Evolutionary conservation across 352 stramenopile species (phyloP), one percentile per base, ranked within the genome.

Genomic region (Phytophthora kernoviae): DNA sequence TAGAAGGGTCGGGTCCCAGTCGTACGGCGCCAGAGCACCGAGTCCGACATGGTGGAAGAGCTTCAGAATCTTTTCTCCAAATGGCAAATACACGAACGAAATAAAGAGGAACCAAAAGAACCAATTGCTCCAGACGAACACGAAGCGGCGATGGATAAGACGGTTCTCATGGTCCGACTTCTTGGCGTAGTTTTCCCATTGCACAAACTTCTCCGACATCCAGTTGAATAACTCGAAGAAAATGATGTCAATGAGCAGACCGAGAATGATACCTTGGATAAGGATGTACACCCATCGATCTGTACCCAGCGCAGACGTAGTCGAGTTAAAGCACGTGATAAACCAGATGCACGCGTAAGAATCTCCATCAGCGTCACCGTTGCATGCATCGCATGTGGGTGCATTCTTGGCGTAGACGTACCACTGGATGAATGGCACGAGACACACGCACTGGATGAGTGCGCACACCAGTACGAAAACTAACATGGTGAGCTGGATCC

Each of bases 41-140:
- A 93, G 60, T 0, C 79, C 72, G 17, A 85, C 32, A 2, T 63
- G 60, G 17, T 79, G 70, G 27, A 93, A 81, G 18, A 88, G 74
- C 37, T 62, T 51, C 21, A 94, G 42, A 32, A 95, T 91, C 17
- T 65, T 50, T 32, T 84, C 77, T 7, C 88, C 88, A 60, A 95
- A 96, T 21, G 88, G 88, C 52, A 96, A 36, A 65, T 96, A 96
- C n/a, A 96, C 82, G 53, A 96, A 96, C 21, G 88, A 89, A 17
- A 96, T 74, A 47, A 94, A 94, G 3, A 96, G 61, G 52, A 95
- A 96, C 88, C 88, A 96, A 54, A 94, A 95, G 66, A 96, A 96
- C 88, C 88, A 95, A 68, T 96, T 96, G 64, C 86, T 94, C 88
- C 88, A 96, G 32, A 94, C 86, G 47, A 96, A 96, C 8, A 96